Conservation (phyloP, 345 rosid genomes). For the Erysimum cheiranthoides region DNA sequence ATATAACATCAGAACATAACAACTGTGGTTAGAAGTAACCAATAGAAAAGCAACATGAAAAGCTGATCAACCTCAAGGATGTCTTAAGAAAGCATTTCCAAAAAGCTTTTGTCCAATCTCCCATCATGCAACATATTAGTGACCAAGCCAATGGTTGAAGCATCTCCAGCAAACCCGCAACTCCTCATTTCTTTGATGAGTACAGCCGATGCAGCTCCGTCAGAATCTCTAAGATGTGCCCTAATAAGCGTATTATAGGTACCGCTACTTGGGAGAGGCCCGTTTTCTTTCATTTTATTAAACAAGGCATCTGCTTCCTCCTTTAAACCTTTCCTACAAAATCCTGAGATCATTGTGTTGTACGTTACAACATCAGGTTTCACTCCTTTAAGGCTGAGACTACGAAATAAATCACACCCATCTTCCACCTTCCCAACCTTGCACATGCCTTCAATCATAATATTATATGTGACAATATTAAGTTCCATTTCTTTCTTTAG, state of each 20-base stretch:
- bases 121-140: constrained; percentile 9
- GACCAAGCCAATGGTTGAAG: neutral
- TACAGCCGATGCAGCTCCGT: neutral
- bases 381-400: neutral
- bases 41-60: too few relatives aligned
- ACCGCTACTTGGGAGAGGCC: neutral
- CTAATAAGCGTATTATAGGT: neutral
- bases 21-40: too few relatives aligned
- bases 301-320: neutral
- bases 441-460: constrained; percentile 1
- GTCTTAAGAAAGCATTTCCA: neutral
- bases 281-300: neutral
- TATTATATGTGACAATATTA: neutral
- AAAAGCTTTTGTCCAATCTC: constrained; percentile 15
- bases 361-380: neutral
- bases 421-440: neutral
- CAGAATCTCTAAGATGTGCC: neutral
- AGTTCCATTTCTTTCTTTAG: constrained; percentile 1
- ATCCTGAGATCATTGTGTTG: constrained; percentile 6
- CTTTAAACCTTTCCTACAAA: neutral
- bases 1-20: too few relatives aligned
- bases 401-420: neutral
- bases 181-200: constrained; percentile 4
- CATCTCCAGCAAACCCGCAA: neutral
- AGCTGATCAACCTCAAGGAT: neutral